Evolutionary conservation across 2,329 filamentous ascomycete species (phyloP).

Genomic region (Ceratocystis alfenasii): DNA sequence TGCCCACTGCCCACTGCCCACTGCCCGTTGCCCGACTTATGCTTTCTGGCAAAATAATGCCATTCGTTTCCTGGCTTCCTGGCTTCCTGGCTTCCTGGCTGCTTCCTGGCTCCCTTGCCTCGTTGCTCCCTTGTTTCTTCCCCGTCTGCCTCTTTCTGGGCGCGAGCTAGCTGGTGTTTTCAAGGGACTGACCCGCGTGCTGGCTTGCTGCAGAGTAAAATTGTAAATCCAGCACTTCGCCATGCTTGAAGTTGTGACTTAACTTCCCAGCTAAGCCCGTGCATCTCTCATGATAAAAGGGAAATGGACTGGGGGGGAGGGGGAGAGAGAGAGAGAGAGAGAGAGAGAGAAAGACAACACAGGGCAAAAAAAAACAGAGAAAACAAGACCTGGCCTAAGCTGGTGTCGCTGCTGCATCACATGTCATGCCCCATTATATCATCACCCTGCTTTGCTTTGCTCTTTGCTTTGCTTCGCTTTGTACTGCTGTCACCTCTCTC

Average conservation of each 20-base stretch:
- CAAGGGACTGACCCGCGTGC: no score
- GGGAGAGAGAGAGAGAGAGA: not conserved
- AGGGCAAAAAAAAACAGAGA: no score
- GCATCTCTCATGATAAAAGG: not conserved
- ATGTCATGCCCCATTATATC: conserved; percentile 1
- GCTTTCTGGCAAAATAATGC: no score
- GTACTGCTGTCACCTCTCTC: not conserved
- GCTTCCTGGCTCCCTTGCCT: no score
- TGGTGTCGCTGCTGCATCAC: not conserved
- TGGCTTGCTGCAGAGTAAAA: no score
- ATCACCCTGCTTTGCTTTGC: not conserved
- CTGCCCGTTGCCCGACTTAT: no score
- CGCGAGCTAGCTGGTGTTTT: no score
- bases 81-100: no score
- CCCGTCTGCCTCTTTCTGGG: no score
- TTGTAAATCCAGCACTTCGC: no score
- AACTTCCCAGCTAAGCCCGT: conserved; percentile 3
- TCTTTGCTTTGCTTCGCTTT: not conserved
- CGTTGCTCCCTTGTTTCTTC: no score
- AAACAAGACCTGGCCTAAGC: conserved; percentile 5
- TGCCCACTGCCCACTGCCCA: not conserved
- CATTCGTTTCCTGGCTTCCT: no score
- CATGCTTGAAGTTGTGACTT: not conserved
- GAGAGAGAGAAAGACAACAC: not conserved
- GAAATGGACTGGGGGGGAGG: not conserved